Evolutionary conservation across 306 rosid species (phyloP).

Genomic region (Luffa acutangula): DNA sequence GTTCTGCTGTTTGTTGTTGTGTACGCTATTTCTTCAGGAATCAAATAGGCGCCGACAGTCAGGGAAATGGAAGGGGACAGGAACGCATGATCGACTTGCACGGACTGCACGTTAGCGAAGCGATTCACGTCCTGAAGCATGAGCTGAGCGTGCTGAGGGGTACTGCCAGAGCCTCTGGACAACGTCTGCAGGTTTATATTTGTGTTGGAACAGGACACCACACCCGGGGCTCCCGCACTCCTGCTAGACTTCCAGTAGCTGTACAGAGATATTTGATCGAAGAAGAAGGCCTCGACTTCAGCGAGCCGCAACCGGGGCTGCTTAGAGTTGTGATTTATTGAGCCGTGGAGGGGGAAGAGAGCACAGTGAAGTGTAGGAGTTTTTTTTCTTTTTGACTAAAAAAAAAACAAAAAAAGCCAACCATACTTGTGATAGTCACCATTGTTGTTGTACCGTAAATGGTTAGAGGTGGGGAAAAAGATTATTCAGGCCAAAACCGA

Average conservation of each 20-base stretch:
- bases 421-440: slow-evolving; percentile 40
- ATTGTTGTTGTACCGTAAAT: slow-evolving; percentile 88
- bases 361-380: slow-evolving; percentile 50
- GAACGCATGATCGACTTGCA: slow-evolving; percentile 93
- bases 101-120: slow-evolving; percentile 83
- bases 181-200: slow-evolving; percentile 68
- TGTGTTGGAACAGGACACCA: slow-evolving; percentile 97
- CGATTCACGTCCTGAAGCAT: slow-evolving; percentile 73
- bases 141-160: slow-evolving; percentile 65
- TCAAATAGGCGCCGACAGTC: slow-evolving; percentile 56
- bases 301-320: slow-evolving; percentile 86
- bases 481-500: slow-evolving; percentile 28
- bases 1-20: not conserved
- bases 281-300: slow-evolving; percentile 85
- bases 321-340: slow-evolving; percentile 69
- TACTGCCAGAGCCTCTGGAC: slow-evolving; percentile 71
- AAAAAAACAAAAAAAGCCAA: slow-evolving; percentile 29
- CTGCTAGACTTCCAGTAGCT: slow-evolving; percentile 74
- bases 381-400: slow-evolving; percentile 32
- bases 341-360: slow-evolving; percentile 15
- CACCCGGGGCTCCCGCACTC: slow-evolving; percentile 87
- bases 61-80: slow-evolving; percentile 66
- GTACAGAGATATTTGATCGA: slow-evolving; percentile 86
- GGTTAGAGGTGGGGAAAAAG: slow-evolving; percentile 33
- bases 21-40: slow-evolving; percentile 35